A percentile compares a stretch with the other conserved stretches of the same genome.
phyloP scores from a whole-genome alignment of 108 stramenopile species.

The Cyclotella atomus region DNA sequence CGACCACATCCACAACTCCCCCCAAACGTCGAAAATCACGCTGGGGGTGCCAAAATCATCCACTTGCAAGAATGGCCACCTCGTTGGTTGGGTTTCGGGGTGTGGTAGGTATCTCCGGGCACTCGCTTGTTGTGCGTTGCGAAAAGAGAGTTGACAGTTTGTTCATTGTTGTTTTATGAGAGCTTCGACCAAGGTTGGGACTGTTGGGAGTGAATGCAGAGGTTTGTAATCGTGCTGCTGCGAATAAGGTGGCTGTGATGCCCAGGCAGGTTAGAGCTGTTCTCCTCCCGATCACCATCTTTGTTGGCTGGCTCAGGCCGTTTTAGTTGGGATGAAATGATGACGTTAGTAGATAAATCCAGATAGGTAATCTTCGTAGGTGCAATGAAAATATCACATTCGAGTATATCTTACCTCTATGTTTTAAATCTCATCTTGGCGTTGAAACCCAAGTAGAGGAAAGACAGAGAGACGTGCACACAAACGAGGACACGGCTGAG shows the following conservation, averaged over 20 bases:
- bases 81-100: conserved; percentile 52
- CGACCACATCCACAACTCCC: conserved; percentile 62
- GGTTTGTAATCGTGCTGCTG: background rate
- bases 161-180: conserved; percentile 4
- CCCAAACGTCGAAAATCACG: conserved; percentile 53
- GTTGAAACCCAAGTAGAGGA: background rate
- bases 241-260: background rate
- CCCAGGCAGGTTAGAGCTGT: conserved; percentile 9
- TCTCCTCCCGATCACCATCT: background rate
- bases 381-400: too few relatives aligned
- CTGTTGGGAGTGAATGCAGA: background rate
- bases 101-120: conserved; percentile 45
- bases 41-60: conserved; percentile 87
- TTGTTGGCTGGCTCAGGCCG: too few relatives aligned
- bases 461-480: background rate
- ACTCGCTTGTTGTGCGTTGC: conserved; percentile 10
- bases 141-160: background rate
- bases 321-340: too few relatives aligned
- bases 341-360: too few relatives aligned
- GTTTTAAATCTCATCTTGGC: too few relatives aligned
- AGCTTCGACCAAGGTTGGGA: background rate
- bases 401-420: too few relatives aligned
- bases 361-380: too few relatives aligned
- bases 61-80: conserved; percentile 62
- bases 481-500: background rate